phyloP scores from a whole-genome alignment of 1,284 basidiomycete species.

The Malassezia slooffiae region DNA sequence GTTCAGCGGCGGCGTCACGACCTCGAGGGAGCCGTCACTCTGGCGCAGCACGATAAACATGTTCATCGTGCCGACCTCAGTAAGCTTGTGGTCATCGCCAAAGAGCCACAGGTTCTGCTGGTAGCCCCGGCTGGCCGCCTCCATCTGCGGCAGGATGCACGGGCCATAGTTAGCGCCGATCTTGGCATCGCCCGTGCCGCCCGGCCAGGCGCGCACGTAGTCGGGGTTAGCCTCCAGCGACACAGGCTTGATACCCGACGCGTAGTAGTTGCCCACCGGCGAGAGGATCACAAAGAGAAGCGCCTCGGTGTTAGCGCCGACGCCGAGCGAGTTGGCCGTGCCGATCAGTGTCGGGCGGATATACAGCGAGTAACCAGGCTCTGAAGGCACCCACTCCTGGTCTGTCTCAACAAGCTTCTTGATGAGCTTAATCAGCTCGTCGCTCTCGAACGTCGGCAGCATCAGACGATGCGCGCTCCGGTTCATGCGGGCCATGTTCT shows the following conservation, averaged over 20 bases:
- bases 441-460: constrained; percentile 70
- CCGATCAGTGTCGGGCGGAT: constrained; percentile 76
- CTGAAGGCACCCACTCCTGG: constrained; percentile 81
- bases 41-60: constrained; percentile 74
- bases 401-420: constrained; percentile 79
- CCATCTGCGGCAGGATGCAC: constrained; percentile 58
- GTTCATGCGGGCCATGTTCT: constrained; percentile 78
- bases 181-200: constrained; percentile 43
- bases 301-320: constrained; percentile 74
- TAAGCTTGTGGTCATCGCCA: constrained; percentile 46
- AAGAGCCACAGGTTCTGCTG: constrained; percentile 91
- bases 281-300: constrained; percentile 88
- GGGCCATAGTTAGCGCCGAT: constrained; percentile 45
- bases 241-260: constrained; percentile 88
- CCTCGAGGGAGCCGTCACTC: constrained; percentile 54
- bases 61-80: constrained; percentile 75
- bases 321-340: constrained; percentile 75
- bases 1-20: constrained; percentile 63
- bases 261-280: constrained; percentile 76
- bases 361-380: constrained; percentile 82
- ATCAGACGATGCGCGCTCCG: constrained; percentile 59
- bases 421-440: constrained; percentile 68
- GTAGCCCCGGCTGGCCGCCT: constrained; percentile 74
- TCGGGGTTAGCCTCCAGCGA: constrained; percentile 81
- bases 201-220: constrained; percentile 54